Base-by-base conservation (phyloP, 495 filamentous ascomycete species). In the Staphylotrichum longicolle region DNA sequence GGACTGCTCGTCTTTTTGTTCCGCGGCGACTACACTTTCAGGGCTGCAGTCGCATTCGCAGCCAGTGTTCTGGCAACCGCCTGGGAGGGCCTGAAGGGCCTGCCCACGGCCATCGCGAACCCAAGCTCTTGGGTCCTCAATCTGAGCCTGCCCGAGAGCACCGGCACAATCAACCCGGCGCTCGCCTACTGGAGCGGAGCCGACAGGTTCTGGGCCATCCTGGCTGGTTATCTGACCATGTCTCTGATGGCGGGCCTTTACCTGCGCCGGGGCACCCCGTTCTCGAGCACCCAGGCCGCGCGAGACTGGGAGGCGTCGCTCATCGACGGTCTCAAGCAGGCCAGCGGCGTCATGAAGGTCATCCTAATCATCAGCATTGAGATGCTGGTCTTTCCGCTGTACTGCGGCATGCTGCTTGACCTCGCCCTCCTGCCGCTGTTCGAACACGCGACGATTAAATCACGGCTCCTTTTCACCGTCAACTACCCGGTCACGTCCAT, bases 331-430 rank as follows among this genome's bases (percentile, higher is more conserved):
- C 81, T 99, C 27, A 83, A 91, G 45, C 94, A 99, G 76, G 94
- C 94, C 42, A 94, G 94, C 45, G 94, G 94, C 4, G 92, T 99
- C 11, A 85, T 96, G 82, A 99, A 99, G 72, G 94, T 99, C 14
- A 94, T 99, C 45, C 79, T 98, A 32, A 99, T 99, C 65, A 99
- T 99, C 62, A 91, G 91, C 60, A 97, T 98, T 70, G 94, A 99
- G 77, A 99, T 99, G 94, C 89, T 99, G 44, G 83, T 91, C 15
- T 99, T 99, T 69, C 94, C 94, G 0, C 77, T 99, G 7, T 98
- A 97, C 70, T 99, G 95, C 68, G 94, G 94, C 30, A 76, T 96
- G 50, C 81, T 99, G 5, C 84, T 98, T 34, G 94, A 99, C 71
- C 62, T 91, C 42, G 95, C 95, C 10, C 76, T 97, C 37, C 79